Conservation (phyloP, 2,329 filamentous ascomycete genomes). For the Lasiodiplodia citricola region DNA sequence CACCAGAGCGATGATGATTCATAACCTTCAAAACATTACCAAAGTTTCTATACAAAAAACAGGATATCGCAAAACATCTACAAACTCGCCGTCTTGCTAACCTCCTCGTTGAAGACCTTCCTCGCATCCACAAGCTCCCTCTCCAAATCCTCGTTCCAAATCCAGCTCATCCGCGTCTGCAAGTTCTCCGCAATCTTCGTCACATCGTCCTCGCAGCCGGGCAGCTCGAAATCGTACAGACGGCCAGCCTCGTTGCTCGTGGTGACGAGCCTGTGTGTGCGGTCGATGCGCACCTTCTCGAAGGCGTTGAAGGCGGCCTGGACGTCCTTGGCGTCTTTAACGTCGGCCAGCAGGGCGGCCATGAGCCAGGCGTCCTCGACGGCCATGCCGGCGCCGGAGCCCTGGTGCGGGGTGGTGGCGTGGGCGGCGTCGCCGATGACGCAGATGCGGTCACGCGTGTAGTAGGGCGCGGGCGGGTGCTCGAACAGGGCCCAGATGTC, state of each 20-base stretch:
- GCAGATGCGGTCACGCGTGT: constrained; percentile 44
- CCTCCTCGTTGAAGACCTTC: not conserved
- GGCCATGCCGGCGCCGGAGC: constrained; percentile 61
- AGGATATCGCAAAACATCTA: too few relatives aligned
- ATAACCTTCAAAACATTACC: too few relatives aligned
- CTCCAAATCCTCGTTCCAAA: constrained; percentile 48
- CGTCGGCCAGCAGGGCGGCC: constrained; percentile 39
- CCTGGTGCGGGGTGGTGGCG: constrained; percentile 60
- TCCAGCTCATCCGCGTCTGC: constrained; percentile 42
- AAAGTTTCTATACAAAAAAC: too few relatives aligned
- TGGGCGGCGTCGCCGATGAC: constrained; percentile 64
- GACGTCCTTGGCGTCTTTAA: constrained; percentile 27
- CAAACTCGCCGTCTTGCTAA: too few relatives aligned
- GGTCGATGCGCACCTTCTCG: constrained; percentile 42
- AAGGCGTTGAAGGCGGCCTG: constrained; percentile 44
- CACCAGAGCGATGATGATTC: too few relatives aligned
- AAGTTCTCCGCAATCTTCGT: constrained; percentile 40
- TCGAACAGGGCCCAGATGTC: constrained; percentile 57
- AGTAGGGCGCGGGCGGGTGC: constrained; percentile 50
- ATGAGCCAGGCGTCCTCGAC: constrained; percentile 60
- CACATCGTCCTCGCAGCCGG: constrained; percentile 40
- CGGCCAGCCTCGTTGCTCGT: constrained; percentile 47
- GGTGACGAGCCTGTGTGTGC: constrained; percentile 54
- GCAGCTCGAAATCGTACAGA: constrained; percentile 47
- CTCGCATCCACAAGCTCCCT: constrained; percentile 33